Conservation (phyloP, 208 protist species). For the Leishmania turanica region DNA sequence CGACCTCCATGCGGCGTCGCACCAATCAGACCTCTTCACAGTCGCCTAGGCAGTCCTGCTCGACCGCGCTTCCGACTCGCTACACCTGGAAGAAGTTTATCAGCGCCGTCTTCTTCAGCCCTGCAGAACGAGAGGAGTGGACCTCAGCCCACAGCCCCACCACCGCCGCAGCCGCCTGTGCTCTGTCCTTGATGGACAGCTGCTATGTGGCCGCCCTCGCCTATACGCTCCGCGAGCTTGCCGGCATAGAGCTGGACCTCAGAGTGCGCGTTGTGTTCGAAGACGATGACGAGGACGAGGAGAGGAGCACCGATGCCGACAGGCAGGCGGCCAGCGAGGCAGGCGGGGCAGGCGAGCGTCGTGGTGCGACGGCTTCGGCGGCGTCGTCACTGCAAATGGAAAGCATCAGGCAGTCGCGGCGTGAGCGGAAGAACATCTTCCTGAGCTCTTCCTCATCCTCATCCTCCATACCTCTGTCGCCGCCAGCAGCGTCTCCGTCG, state of each 20-base stretch:
- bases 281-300: slow-evolving; percentile 25
- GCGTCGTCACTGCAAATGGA: neutral
- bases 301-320: neutral
- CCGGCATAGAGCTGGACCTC: slow-evolving; percentile 11
- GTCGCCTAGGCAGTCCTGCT: neutral
- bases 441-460: slow-evolving; percentile 30
- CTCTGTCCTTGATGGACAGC: slow-evolving; percentile 23
- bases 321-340: neutral
- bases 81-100: slow-evolving; percentile 33
- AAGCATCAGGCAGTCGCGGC: neutral
- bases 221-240: slow-evolving; percentile 26
- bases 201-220: slow-evolving; percentile 23
- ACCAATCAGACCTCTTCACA: neutral
- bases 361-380: neutral
- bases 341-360: neutral
- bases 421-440: slow-evolving; percentile 21
- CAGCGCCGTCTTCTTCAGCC: slow-evolving; percentile 27
- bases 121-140: slow-evolving; percentile 17
- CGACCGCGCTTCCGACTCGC: neutral
- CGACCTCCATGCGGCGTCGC: neutral
- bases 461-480: neutral
- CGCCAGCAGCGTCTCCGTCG: neutral
- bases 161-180: slow-evolving; percentile 12
- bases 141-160: neutral
- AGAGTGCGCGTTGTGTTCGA: slow-evolving; percentile 19